Evolutionary conservation across 2,329 filamentous ascomycete species (phyloP).

Genomic region (Aspergillus neoniger): DNA sequence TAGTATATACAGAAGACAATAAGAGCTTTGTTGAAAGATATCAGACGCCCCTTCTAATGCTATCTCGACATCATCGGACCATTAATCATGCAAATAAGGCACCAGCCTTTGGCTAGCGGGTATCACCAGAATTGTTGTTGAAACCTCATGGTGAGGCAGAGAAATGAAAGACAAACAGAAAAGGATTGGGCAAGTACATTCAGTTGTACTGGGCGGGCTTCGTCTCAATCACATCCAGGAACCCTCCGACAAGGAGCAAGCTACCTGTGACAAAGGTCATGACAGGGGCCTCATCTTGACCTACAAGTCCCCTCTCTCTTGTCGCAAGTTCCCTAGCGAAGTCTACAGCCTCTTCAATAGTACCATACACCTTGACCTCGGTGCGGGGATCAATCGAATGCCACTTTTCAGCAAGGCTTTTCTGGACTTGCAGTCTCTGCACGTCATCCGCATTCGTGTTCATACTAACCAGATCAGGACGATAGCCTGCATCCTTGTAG

Average conservation of each 20-base stretch:
- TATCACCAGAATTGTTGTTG: slow-evolving; percentile 24
- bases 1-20: not conserved
- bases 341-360: slow-evolving; percentile 69
- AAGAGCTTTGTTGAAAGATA: slow-evolving; percentile 1
- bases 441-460: slow-evolving; percentile 63
- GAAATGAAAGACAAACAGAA: not conserved
- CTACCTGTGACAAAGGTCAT: slow-evolving; percentile 79
- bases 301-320: slow-evolving; percentile 31
- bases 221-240: slow-evolving; percentile 70
- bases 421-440: slow-evolving; percentile 65
- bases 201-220: slow-evolving; percentile 28
- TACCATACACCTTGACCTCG: slow-evolving; percentile 60
- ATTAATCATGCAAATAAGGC: slow-evolving; percentile 18
- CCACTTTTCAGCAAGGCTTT: slow-evolving; percentile 65
- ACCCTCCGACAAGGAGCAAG: slow-evolving; percentile 77
- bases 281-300: slow-evolving; percentile 47
- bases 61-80: not conserved
- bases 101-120: slow-evolving; percentile 10
- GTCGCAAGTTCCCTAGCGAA: slow-evolving; percentile 53
- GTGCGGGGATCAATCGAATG: slow-evolving; percentile 54
- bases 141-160: slow-evolving; percentile 12
- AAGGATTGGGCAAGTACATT: slow-evolving; percentile 9
- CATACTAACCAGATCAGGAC: slow-evolving; percentile 63
- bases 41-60: slow-evolving; percentile 1
- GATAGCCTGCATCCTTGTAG: slow-evolving; percentile 62